Evolutionary conservation across 495 filamentous ascomycete genomes (phyloP).

Genomic region (Umbilicaria muhlenbergii): DNA sequence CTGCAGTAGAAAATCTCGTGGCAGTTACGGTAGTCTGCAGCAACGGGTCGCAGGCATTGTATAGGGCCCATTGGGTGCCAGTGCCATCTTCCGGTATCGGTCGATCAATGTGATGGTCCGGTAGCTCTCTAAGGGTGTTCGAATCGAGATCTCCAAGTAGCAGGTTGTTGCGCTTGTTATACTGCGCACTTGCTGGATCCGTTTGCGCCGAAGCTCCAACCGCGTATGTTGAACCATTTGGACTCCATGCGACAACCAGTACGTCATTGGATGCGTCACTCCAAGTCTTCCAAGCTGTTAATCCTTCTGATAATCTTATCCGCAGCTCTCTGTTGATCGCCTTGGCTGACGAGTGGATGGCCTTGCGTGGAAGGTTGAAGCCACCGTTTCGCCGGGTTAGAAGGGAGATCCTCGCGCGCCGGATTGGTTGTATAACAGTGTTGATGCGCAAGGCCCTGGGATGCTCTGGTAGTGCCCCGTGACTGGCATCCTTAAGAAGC

Average conservation of each 20-base stretch:
- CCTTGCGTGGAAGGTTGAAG: no score
- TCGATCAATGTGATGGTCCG: constrained; percentile 50
- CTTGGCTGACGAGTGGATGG: no score
- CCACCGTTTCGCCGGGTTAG: no score
- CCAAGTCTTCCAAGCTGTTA: constrained; percentile 26
- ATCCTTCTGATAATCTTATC: constrained; percentile 9
- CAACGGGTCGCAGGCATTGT: constrained; percentile 47
- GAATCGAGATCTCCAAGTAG: constrained; percentile 46
- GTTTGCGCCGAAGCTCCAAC: constrained; percentile 57
- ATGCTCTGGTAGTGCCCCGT: no score
- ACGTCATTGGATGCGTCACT: constrained; percentile 38
- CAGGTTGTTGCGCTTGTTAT: constrained; percentile 69
- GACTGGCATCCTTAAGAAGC: no score
- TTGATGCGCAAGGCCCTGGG: no score
- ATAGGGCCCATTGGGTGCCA: constrained; percentile 33
- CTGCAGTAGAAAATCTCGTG: constrained; percentile 49
- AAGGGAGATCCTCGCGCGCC: no score
- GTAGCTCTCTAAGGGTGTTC: constrained; percentile 43
- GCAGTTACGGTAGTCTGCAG: constrained; percentile 64
- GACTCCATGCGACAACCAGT: constrained; percentile 30
- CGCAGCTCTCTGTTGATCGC: constrained; percentile 8
- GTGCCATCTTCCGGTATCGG: constrained; percentile 35
- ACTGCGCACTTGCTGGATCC: constrained; percentile 64
- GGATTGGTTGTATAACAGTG: no score
- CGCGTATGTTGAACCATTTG: constrained; percentile 31